Evolutionary conservation across 169 alveolate species (phyloP).

Genomic region (Cryptosporidium ubiquitum): DNA sequence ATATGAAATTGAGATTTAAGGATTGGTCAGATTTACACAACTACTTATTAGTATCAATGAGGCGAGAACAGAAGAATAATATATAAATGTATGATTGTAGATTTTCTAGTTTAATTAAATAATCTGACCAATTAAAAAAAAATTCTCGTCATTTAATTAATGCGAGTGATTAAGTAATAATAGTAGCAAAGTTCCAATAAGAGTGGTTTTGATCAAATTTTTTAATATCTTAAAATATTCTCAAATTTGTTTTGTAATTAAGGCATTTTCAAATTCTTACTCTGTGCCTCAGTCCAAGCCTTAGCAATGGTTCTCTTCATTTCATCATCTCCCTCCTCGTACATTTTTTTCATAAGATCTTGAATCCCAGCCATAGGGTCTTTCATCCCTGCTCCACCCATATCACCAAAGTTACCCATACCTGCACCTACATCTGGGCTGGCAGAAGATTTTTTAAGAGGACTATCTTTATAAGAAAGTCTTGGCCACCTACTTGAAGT

Average conservation of each 20-base stretch:
- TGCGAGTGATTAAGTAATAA: neutral
- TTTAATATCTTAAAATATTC: too few relatives aligned
- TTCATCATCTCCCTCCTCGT: slow-evolving; percentile 90
- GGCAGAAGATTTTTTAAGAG: slow-evolving; percentile 71
- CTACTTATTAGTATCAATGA: neutral
- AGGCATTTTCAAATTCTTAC: slow-evolving; percentile 52
- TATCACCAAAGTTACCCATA: slow-evolving; percentile 65
- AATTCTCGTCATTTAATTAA: too few relatives aligned
- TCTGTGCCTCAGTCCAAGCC: slow-evolving; percentile 90
- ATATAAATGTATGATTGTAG: neutral
- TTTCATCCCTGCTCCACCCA: slow-evolving; percentile 72
- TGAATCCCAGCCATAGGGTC: slow-evolving; percentile 82
- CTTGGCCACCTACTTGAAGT: slow-evolving; percentile 39
- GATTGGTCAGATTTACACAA: slow-evolving; percentile 24
- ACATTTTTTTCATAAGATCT: slow-evolving; percentile 83
- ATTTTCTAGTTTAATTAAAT: neutral
- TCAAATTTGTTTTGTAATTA: neutral
- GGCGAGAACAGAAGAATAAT: neutral
- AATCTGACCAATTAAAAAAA: neutral
- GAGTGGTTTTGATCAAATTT: neutral
- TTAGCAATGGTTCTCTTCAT: slow-evolving; percentile 94
- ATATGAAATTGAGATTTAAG: neutral
- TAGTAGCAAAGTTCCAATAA: neutral
- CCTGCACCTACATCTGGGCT: slow-evolving; percentile 72
- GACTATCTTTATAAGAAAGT: slow-evolving; percentile 56